These are phyloP conservation scores for Candida bentonensis DNA, from an alignment of 805 yeast genomes.

Conservation along the genomic window DNA sequence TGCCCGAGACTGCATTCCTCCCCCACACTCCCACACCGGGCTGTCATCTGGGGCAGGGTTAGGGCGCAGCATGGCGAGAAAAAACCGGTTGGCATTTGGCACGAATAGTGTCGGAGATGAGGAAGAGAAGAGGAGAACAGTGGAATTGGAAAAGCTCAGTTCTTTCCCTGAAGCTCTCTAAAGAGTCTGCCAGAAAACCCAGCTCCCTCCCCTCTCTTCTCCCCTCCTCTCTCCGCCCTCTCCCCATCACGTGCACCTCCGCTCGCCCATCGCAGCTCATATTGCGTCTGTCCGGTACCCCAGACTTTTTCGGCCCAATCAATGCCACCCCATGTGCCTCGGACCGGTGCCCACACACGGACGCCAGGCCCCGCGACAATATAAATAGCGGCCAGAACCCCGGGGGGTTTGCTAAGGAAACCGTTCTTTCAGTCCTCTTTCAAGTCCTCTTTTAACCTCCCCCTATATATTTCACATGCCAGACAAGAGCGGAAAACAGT, in stretches of 20 bases:
- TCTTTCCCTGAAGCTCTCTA: too few relatives aligned
- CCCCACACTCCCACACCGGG: not conserved
- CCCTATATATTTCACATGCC: not conserved
- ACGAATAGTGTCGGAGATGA: not conserved
- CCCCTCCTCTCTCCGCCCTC: too few relatives aligned
- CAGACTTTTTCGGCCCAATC: not conserved
- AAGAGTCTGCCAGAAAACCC: too few relatives aligned
- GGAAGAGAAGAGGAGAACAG: not conserved
- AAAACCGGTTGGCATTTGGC: not conserved
- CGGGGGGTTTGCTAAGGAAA: too few relatives aligned
- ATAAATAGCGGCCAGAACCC: not conserved
- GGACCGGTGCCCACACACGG: not conserved
- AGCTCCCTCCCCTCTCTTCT: too few relatives aligned
- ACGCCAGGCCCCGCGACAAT: not conserved
- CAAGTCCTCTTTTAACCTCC: too few relatives aligned
- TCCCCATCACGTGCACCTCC: not conserved
- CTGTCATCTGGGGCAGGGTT: not conserved
- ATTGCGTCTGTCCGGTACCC: not conserved
- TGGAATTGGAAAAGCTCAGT: not conserved
- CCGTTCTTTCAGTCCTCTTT: not conserved
- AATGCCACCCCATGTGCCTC: conserved; percentile 1
- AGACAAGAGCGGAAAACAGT: conserved; percentile 11
- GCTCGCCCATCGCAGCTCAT: not conserved
- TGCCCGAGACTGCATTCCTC: not conserved
- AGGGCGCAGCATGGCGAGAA: not conserved